Base-by-base conservation (phyloP, 768 basidiomycete genomes). In the Candolleomyces aberdarensis region DNA sequence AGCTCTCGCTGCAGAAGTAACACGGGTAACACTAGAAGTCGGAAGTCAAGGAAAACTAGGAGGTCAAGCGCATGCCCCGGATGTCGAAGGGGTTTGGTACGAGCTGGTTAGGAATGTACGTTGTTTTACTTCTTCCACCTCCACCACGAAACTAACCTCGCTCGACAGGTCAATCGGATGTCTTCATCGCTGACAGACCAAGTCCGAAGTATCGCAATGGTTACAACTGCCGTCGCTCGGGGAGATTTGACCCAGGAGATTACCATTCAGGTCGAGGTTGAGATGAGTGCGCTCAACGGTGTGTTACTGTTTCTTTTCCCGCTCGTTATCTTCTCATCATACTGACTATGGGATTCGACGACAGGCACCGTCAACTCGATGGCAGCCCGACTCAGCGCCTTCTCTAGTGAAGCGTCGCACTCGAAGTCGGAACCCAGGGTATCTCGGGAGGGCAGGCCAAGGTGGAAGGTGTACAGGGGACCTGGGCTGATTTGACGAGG, bases 221-320 rank as follows among this genome's bases (percentile, higher is more conserved):
- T 94, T 55, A 94, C 92, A 2, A 94, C 91, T 5, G 92, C 92
- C 15, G 94, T 97, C 61, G 95, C 95, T 20, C 84, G 86, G 48
- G 95, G 95, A 39, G 94, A 98, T 70, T 78, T 94, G 78, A 92
- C 89, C 1, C 91, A 93, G 75, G 95, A 93, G 80, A 93, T 98
- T 69, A 90, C 93, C 67, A 94, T 98, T 63, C 86, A 89, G 62
- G 90, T 91, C 63, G 89, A 92, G 69, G 83, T 81, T 54, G 94
- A 96, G 69, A 96, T 96, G 87, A 83, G 83, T 15, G 89, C 89
- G 15, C 80, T 93, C 74, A 92, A 91, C 67, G 72, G 83, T 19
- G 26, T 26, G 3, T 26, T 26, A 26, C n/a, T n/a, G 26, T 26
- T 26, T 26, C 26, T 26, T 26, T 26, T 26, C 26, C 26, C 26